Base-by-base conservation (phyloP, 2,329 filamentous ascomycete genomes). In the Zalaria obscura region DNA sequence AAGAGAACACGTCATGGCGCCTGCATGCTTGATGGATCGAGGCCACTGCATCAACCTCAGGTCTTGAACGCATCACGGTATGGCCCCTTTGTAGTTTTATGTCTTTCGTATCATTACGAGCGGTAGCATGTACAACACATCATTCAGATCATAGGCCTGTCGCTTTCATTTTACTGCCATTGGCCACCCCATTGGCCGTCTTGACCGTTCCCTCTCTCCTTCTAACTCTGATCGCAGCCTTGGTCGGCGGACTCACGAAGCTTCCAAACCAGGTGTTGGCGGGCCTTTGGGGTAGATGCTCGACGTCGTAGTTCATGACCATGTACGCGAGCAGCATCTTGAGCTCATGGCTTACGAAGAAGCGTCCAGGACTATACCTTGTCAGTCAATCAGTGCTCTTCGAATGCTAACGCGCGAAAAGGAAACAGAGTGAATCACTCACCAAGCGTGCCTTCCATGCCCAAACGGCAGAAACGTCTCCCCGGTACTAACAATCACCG, bases 241-340 rank as follows among this genome's bases (percentile, higher is more conserved):
- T 49, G 35, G 45, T 45, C 27, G 50, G 47, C 7, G 52, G 49
- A 38, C 48, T 44, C n/a, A 47, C 40, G 27, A 36, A 41, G 35
- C 38, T 44, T 28, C 48, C 47, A 38, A 51, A 38, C 48, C 45
- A 52, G 32, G 36, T 42, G 34, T 41, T 56, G 26, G 48, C 50
- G 4, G 58, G 57, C 38, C 49, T 48, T 35, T 55, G 48, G 9
- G 43, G 36, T 38, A 53, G 33, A 8, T 37, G 8, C 44, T 58
- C 52, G 28, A 63, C 49, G 18, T 63, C 59, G 40, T 63, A 64
- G 41, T 63, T 54, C 41, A 60, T 53, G 5, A 62, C 45, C 27
- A 63, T 40, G 40, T 62, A 48, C 0, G 56, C 55, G 27, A 64
- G 48, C 11, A 60, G 47, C 47, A 64, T 57, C 44, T 64, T 60